A percentile compares a stretch with the other conserved stretches of the same genome.
Evolutionary conservation across 192 early-diverging fungal species (phyloP).

Genomic region (Entomortierella parvispora): DNA sequence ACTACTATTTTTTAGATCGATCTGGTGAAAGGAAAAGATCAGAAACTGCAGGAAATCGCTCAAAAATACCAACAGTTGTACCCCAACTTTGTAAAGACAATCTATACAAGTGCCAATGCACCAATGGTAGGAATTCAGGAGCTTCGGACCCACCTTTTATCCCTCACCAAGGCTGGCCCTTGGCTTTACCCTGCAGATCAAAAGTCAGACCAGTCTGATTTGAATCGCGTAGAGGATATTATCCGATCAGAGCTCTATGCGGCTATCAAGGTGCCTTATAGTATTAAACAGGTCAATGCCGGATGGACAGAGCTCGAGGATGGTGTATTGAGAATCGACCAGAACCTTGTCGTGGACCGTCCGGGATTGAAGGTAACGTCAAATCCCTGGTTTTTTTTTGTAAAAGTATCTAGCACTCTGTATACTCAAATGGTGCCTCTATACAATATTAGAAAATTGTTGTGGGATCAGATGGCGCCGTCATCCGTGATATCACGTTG

Average conservation of each 20-base stretch:
- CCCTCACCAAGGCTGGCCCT: constrained; percentile 40
- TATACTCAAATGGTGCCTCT: too few species aligned
- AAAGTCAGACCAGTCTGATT: constrained; percentile 62
- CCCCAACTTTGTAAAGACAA: constrained; percentile 49
- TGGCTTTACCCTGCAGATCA: constrained; percentile 63
- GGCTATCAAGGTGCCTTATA: constrained; percentile 65
- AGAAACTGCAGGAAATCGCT: constrained; percentile 44
- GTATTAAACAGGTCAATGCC: constrained; percentile 63
- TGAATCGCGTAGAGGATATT: constrained; percentile 66
- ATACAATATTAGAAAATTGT: constrained; percentile 62
- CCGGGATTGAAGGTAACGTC: constrained; percentile 35
- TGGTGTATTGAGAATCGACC: constrained; percentile 62
- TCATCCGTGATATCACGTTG: constrained; percentile 55
- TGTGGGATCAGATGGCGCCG: constrained; percentile 56
- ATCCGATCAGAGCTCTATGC: constrained; percentile 68
- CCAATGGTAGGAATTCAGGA: constrained; percentile 27
- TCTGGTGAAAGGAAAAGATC: constrained; percentile 43
- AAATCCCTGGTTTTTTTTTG: not conserved
- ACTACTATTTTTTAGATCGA: constrained; percentile 52
- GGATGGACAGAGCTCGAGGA: constrained; percentile 62
- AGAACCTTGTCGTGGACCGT: constrained; percentile 62
- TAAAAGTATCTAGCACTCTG: too few species aligned
- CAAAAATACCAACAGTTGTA: constrained; percentile 46
- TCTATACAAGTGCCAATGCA: constrained; percentile 25
- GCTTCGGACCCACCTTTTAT: constrained; percentile 38